Base-by-base conservation (phyloP, 1,284 basidiomycete genomes). In the Puccinia horiana region DNA sequence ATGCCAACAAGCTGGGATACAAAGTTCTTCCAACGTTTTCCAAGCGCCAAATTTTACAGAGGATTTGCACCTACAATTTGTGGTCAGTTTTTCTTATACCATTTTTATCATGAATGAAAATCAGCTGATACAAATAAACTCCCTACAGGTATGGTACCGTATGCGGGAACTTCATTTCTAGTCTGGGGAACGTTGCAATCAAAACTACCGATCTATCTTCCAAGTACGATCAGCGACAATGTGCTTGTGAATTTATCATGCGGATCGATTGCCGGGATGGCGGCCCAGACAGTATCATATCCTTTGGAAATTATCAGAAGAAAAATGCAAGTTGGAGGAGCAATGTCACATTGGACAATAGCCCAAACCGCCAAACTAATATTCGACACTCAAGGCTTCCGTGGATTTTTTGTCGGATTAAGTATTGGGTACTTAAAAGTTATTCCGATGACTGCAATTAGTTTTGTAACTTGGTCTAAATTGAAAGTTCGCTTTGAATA, bases 131-230 rank as follows among this genome's bases (percentile, higher is more conserved):
- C 42, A 35, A 18, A 32, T 73, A 42, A 18, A 73, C 44, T 12
- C 18, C 11, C n/a, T 4, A 44, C 20, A 80, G 95, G 95, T 61
- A 98, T 98, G 91, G 90, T 99, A 26, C 97, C 97, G 0, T 99
- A 99, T 85, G 95, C 96, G 0, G 97, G 97, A 11, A 95, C 95
- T 0, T 94, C 93, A 16, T 99, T 99, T 89, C 90, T 99, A 78
- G 92, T 92, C 29, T 98, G 94, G 92, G 95, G 93, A 58, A 92
- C 91, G 84, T 90, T 96, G 65, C 92, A 93, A 84, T 89, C 92
- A 3, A 88, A 89, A 77, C 88, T 94, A 81, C 88, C 92, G 37
- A 90, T 90, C 42, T 73, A 83, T 9, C 79, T 84, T 85, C 85
- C 86, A 82, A 29, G 84, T 85, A 12, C 88, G 83, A 88, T 88